These are phyloP conservation scores for Combretum micranthum DNA, from an alignment of 345 rosid genomes.

Conservation along the genomic window DNA sequence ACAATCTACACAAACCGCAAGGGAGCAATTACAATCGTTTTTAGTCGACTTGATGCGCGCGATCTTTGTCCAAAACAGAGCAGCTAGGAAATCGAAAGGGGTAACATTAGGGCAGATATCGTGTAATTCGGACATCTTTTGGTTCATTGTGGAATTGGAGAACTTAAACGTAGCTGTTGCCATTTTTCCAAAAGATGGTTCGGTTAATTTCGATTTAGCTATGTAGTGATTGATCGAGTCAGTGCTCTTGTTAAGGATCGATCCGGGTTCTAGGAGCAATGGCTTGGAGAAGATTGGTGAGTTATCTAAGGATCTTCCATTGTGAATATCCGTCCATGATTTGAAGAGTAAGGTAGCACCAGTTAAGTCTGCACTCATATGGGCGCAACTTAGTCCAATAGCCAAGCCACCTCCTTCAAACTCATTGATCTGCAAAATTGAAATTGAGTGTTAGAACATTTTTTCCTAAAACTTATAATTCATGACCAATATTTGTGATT, in stretches of 20 bases:
- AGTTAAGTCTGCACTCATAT: slow-evolving; percentile 47
- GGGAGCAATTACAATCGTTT: slow-evolving; percentile 5
- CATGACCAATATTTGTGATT: no score
- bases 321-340: slow-evolving; percentile 40
- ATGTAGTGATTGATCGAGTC: slow-evolving; percentile 10
- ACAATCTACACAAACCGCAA: slow-evolving; percentile 39
- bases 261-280: background rate
- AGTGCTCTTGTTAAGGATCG: background rate
- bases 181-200: slow-evolving; percentile 20
- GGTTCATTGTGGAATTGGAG: slow-evolving; percentile 25
- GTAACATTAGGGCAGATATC: slow-evolving; percentile 24
- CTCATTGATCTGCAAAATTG: slow-evolving; percentile 35
- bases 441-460: background rate
- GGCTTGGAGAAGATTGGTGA: slow-evolving; percentile 25
- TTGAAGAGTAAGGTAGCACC: slow-evolving; percentile 32
- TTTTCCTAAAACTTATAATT: no score
- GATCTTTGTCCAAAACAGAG: slow-evolving; percentile 42
- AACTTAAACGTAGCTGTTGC: slow-evolving; percentile 51
- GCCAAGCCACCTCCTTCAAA: slow-evolving; percentile 68
- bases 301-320: slow-evolving; percentile 16
- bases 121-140: slow-evolving; percentile 10
- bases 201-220: slow-evolving; percentile 5
- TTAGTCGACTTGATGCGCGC: slow-evolving; percentile 11
- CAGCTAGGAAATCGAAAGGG: slow-evolving; percentile 42
- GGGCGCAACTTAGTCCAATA: slow-evolving; percentile 54